A percentile compares a stretch with the other conserved stretches of the same genome.
phyloP scores from a whole-genome alignment of 176 grass and related monocot species.

The Rhynchospora pubera region DNA sequence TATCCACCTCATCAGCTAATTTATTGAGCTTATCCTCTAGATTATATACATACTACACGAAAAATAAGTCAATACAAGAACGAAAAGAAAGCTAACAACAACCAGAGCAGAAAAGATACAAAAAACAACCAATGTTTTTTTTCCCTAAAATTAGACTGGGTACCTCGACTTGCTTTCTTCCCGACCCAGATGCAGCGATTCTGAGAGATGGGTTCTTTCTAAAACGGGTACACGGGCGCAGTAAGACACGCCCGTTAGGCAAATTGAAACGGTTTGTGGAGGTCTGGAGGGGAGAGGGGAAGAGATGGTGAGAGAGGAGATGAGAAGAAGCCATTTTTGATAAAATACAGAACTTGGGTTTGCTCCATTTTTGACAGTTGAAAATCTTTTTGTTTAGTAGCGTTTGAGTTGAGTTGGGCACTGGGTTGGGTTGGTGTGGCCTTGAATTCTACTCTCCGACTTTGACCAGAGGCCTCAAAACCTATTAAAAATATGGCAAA shows the following conservation, averaged over 20 bases:
- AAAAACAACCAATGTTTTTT: background rate
- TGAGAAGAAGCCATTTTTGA: constrained; percentile 55
- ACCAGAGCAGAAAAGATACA: background rate
- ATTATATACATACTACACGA: constrained; percentile 62
- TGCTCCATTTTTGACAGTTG: background rate
- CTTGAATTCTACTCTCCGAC: background rate
- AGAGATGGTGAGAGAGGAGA: constrained; percentile 56
- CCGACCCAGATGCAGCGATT: constrained; percentile 45
- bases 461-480: too few species aligned
- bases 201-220: constrained; percentile 12
- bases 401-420: constrained; percentile 5
- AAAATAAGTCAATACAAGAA: background rate
- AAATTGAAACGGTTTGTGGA: constrained; percentile 22
- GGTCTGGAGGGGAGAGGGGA: constrained; percentile 14
- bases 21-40: constrained; percentile 55
- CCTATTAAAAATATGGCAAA: too few species aligned
- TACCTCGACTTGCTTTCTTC: constrained; percentile 74
- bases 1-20: constrained; percentile 75
- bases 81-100: background rate
- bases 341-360: background rate
- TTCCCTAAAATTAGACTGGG: background rate
- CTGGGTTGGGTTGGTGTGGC: background rate
- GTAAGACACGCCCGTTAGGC: background rate
- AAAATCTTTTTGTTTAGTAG: background rate
- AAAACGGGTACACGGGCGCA: constrained; percentile 10